These are phyloP conservation scores for Komagataella kurtzmanii DNA, from an alignment of 805 yeast genomes.

Conservation along the genomic window DNA sequence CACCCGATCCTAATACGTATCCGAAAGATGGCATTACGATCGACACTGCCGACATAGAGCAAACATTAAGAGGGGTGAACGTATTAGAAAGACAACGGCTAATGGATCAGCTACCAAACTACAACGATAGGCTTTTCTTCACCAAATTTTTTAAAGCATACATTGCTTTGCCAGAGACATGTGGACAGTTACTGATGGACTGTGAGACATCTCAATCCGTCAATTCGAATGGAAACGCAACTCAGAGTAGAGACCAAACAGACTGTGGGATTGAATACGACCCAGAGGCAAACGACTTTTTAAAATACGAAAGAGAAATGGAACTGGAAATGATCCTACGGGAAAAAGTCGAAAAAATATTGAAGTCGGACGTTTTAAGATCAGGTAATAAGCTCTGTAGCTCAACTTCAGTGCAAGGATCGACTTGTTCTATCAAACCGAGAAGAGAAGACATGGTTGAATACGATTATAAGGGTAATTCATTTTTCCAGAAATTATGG, in stretches of 20 bases:
- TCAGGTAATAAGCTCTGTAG: background rate
- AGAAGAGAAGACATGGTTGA: background rate
- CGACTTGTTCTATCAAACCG: background rate
- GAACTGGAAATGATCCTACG: constrained; percentile 2
- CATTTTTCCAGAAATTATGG: background rate
- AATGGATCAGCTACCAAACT: background rate
- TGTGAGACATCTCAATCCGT: background rate
- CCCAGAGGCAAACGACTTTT: constrained; percentile 3
- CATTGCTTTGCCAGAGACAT: background rate
- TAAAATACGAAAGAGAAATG: constrained; percentile 4
- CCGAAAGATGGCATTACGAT: background rate
- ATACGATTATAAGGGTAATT: background rate
- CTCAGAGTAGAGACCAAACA: too few relatives aligned
- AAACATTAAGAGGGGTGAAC: background rate
- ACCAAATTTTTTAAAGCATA: background rate
- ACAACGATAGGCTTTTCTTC: background rate
- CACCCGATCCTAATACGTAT: background rate
- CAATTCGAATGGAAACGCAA: background rate
- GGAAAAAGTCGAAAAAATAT: constrained; percentile 1
- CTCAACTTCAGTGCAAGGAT: background rate
- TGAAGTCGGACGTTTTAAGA: background rate
- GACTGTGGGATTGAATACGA: background rate
- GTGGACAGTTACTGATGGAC: background rate
- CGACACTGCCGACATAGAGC: background rate
- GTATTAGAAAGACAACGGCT: background rate